phyloP scores from a whole-genome alignment of 2,329 filamentous ascomycete genomes.

The Penicillium verrucosum region DNA sequence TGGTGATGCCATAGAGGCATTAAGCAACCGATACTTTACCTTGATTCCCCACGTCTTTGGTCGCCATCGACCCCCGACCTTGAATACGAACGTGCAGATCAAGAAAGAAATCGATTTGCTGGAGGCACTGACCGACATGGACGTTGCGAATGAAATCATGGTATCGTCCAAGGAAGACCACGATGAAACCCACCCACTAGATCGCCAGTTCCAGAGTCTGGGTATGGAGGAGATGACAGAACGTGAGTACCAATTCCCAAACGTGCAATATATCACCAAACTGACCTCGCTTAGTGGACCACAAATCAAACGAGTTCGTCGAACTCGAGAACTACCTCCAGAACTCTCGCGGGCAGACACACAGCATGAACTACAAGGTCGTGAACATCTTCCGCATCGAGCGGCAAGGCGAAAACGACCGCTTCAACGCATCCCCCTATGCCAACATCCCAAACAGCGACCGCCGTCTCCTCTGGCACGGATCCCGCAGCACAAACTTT shows the following conservation, averaged over 20 bases:
- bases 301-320: slow-evolving; percentile 58
- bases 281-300: slow-evolving; percentile 48
- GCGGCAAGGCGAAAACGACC: slow-evolving; percentile 66
- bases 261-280: neutral
- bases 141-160: slow-evolving; percentile 74
- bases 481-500: slow-evolving; percentile 77
- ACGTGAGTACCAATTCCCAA: slow-evolving; percentile 27
- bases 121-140: slow-evolving; percentile 80
- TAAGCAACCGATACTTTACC: slow-evolving; percentile 78
- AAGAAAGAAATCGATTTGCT: slow-evolving; percentile 77
- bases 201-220: slow-evolving; percentile 69
- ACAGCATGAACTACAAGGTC: slow-evolving; percentile 53
- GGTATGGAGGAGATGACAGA: slow-evolving; percentile 73
- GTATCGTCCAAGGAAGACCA: slow-evolving; percentile 56
- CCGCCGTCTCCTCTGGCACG: slow-evolving; percentile 81
- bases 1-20: slow-evolving; percentile 51
- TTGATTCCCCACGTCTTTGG: slow-evolving; percentile 80
- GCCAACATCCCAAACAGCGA: slow-evolving; percentile 56
- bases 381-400: slow-evolving; percentile 80
- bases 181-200: slow-evolving; percentile 61
- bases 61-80: slow-evolving; percentile 67
- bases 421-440: slow-evolving; percentile 60
- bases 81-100: slow-evolving; percentile 55
- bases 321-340: slow-evolving; percentile 65
- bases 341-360: slow-evolving; percentile 65